Evolutionary conservation across 768 basidiomycete species (phyloP), one percentile per base, ranked within the genome.

Genomic region (Asterophora parasitica): DNA sequence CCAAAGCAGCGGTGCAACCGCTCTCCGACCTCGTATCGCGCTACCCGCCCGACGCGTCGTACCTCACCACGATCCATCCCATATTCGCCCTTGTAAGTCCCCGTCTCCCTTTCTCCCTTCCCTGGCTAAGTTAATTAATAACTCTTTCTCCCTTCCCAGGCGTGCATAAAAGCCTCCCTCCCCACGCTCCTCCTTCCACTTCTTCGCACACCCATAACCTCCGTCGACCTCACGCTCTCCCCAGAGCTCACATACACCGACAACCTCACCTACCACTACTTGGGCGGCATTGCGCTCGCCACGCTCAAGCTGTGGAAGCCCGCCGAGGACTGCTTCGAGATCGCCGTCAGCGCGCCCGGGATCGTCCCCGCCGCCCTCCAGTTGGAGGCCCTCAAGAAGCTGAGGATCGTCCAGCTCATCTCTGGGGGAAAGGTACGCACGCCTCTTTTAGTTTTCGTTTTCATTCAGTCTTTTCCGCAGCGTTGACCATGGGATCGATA

Each of bases 341-440:
- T 86, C 20, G 85, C 84, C 49, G 82, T 83, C 17, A 79, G 77
- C 28, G 75, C 77, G 16, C 85, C 80, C 4, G 84, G 76, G 19
- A 68, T 61, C 8, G 73, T 65, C 33, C 78, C 81, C 0, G 75
- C 81, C 3, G 80, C 85, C 7, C 70, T 93, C 3, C 92, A 95
- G 62, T 64, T 92, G 57, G 92, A 93, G 59, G 92, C 92, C 0
- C 68, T 85, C 57, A 94, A 94, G 74, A 92, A 93, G 65, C 68
- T 92, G 39, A 67, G 77, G 16, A 70, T 94, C 4, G 78, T 92
- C 4, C 90, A 92, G 61, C 65, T 93, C 38, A 88, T 94, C 48
- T 71, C 77, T 16, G 74, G 79, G 44, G 92, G 92, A 13, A 81
- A 83, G 75, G 87, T 85, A 19, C 16, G 69, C 23, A 23, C 23